Evolutionary conservation across 352 stramenopile genomes (phyloP).

Genomic region (Phytophthora agathidicida): DNA sequence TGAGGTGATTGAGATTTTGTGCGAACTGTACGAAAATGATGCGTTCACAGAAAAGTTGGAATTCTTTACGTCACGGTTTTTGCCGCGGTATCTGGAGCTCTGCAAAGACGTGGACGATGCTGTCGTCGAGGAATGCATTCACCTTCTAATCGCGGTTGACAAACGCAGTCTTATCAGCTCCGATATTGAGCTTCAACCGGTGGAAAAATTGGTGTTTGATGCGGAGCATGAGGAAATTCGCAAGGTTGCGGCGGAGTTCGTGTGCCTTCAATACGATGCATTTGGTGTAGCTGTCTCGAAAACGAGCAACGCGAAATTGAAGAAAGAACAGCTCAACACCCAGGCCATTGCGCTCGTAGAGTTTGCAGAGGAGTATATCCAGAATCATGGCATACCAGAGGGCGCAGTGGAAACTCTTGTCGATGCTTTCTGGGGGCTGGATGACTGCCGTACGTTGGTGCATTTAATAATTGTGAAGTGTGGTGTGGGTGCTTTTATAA

Average conservation of each 20-base stretch:
- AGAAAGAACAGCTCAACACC: slow-evolving; percentile 83
- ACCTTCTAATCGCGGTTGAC: slow-evolving; percentile 81
- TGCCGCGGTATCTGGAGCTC: slow-evolving; percentile 79
- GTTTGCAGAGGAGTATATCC: slow-evolving; percentile 88
- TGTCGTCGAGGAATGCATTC: slow-evolving; percentile 75
- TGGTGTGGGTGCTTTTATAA: too few relatives aligned
- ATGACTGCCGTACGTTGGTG: slow-evolving; percentile 82
- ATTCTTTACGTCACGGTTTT: slow-evolving; percentile 81
- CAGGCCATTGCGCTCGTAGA: slow-evolving; percentile 90
- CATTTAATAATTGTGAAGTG: slow-evolving; percentile 5
- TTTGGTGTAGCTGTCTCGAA: slow-evolving; percentile 82
- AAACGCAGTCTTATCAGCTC: slow-evolving; percentile 83
- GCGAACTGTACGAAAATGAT: slow-evolving; percentile 84
- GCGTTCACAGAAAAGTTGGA: slow-evolving; percentile 67
- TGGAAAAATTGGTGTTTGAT: slow-evolving; percentile 87
- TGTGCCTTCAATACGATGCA: slow-evolving; percentile 89
- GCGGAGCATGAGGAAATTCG: slow-evolving; percentile 72
- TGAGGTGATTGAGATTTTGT: slow-evolving; percentile 83
- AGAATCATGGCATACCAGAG: slow-evolving; percentile 64
- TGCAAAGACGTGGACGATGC: slow-evolving; percentile 81
- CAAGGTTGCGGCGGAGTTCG: slow-evolving; percentile 83
- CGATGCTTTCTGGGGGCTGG: slow-evolving; percentile 84
- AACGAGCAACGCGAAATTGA: slow-evolving; percentile 60
- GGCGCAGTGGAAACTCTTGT: slow-evolving; percentile 78
- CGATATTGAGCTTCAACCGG: slow-evolving; percentile 74